A percentile compares a stretch with the other conserved stretches of the same genome.
These are phyloP conservation scores for Russula sp. DNA, from an alignment of 768 basidiomycete species.

Conservation along the genomic window DNA sequence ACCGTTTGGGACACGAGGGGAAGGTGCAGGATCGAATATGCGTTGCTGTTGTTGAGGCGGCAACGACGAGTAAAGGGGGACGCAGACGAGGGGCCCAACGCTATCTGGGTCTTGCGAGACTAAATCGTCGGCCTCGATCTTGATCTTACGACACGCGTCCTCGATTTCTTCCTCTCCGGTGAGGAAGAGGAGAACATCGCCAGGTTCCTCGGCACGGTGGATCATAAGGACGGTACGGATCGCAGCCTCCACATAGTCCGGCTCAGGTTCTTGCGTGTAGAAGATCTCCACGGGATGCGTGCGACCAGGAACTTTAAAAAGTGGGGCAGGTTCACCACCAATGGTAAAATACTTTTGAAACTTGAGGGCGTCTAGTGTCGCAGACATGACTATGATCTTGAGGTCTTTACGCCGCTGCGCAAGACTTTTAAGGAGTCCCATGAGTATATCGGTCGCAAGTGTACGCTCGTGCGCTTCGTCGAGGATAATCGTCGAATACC, in stretches of 20 bases:
- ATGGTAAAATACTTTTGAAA: slow-evolving; percentile 91
- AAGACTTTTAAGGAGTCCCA: slow-evolving; percentile 89
- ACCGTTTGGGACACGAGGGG: slow-evolving; percentile 51
- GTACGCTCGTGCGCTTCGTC: slow-evolving; percentile 99
- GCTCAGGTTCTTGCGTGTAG: slow-evolving; percentile 88
- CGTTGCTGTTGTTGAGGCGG: slow-evolving; percentile 93
- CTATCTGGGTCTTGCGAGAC: slow-evolving; percentile 59
- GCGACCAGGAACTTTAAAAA: slow-evolving; percentile 88
- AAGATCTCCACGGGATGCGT: slow-evolving; percentile 96
- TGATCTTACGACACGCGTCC: slow-evolving; percentile 91
- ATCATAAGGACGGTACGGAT: slow-evolving; percentile 97
- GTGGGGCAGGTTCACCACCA: slow-evolving; percentile 46
- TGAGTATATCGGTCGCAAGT: slow-evolving; percentile 94
- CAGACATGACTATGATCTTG: slow-evolving; percentile 98
- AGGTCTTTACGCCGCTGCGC: slow-evolving; percentile 78
- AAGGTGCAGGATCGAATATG: slow-evolving; percentile 89
- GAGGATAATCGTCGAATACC: slow-evolving; percentile 96
- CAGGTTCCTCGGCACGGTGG: slow-evolving; percentile 89
- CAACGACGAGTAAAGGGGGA: slow-evolving; percentile 92
- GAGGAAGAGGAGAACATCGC: slow-evolving; percentile 90
- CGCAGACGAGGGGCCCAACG: slow-evolving; percentile 82
- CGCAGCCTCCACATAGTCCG: slow-evolving; percentile 95
- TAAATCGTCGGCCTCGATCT: slow-evolving; percentile 83
- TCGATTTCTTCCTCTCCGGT: slow-evolving; percentile 99
- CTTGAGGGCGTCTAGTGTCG: slow-evolving; percentile 93